phyloP scores from a whole-genome alignment of 352 stramenopile species.

The Phytophthora tubulina region DNA sequence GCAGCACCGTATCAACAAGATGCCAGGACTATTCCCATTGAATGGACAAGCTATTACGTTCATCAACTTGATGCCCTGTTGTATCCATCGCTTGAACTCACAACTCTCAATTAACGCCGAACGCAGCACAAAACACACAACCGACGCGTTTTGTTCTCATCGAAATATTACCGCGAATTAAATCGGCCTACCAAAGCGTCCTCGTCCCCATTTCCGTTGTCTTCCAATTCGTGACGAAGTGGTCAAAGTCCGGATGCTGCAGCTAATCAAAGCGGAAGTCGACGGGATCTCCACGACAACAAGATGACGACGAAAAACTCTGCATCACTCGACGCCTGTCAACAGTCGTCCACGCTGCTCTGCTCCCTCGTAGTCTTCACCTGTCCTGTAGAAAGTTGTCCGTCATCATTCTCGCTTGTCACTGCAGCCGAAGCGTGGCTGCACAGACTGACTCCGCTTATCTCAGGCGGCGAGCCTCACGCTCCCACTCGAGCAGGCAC shows the following conservation, averaged over 20 bases:
- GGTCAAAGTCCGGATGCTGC: constrained; percentile 29
- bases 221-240: constrained; percentile 31
- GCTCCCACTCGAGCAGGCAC: constrained; percentile 99
- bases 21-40: background rate
- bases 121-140: constrained; percentile 23
- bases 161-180: constrained; percentile 74
- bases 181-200: constrained; percentile 45
- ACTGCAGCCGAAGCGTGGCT: constrained; percentile 35
- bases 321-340: constrained; percentile 19
- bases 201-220: constrained; percentile 31
- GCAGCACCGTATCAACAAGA: constrained; percentile 7
- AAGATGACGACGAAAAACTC: constrained; percentile 21
- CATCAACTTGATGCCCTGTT: background rate
- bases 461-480: constrained; percentile 98
- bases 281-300: constrained; percentile 20
- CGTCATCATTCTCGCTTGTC: constrained; percentile 10
- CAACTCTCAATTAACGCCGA: background rate
- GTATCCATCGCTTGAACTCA: too few species aligned
- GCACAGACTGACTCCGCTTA: constrained; percentile 76
- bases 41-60: constrained; percentile 4
- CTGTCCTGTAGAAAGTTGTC: constrained; percentile 20
- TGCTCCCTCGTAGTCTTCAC: constrained; percentile 2
- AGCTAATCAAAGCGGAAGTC: constrained; percentile 25
- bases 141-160: constrained; percentile 50
- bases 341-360: constrained; percentile 27